Percentiles rank a stretch among this genome's conserved stretches.
These are phyloP conservation scores for Hyparrhenia diplandra DNA, from an alignment of 176 grass and related monocot species.

Conservation along the genomic window DNA sequence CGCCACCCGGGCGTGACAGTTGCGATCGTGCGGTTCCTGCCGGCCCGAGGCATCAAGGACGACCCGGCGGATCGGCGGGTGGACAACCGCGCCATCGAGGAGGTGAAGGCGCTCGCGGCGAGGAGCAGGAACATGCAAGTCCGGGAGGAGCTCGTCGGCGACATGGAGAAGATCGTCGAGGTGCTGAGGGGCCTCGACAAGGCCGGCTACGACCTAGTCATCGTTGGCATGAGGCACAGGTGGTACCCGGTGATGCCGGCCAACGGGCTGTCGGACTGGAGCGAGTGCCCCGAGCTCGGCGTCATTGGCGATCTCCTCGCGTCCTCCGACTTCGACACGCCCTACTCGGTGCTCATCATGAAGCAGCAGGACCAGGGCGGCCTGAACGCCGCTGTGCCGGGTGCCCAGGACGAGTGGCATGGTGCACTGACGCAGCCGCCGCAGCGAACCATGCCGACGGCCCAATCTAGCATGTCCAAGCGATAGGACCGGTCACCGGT, in stretches of 20 bases:
- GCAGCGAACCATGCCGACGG: background rate
- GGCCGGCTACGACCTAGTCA: constrained; percentile 63
- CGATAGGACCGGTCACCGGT: background rate
- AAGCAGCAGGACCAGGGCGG: constrained; percentile 89
- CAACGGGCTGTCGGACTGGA: constrained; percentile 61
- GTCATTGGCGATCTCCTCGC: constrained; percentile 78
- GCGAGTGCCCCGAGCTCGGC: constrained; percentile 81
- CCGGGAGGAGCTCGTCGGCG: constrained; percentile 60
- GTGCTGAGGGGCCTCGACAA: constrained; percentile 45
- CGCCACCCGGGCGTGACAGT: constrained; percentile 51
- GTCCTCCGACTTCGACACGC: constrained; percentile 61
- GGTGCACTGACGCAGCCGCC: background rate
- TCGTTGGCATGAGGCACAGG: constrained; percentile 71
- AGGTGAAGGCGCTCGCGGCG: constrained; percentile 42
- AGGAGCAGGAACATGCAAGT: constrained; percentile 50
- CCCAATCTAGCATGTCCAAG: constrained; percentile 9
- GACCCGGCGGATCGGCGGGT: constrained; percentile 46
- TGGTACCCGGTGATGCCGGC: constrained; percentile 61
- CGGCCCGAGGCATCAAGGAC: constrained; percentile 49
- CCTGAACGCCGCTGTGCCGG: constrained; percentile 35
- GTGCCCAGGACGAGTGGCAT: constrained; percentile 29
- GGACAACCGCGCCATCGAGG: constrained; percentile 60
- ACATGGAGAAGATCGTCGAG: constrained; percentile 66
- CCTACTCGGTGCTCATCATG: constrained; percentile 74
- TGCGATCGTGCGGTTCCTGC: constrained; percentile 62